Percentiles rank a stretch among this genome's conserved stretches.
phyloP scores from a whole-genome alignment of 2,329 filamentous ascomycete genomes.

The Drechmeria coniospora region DNA sequence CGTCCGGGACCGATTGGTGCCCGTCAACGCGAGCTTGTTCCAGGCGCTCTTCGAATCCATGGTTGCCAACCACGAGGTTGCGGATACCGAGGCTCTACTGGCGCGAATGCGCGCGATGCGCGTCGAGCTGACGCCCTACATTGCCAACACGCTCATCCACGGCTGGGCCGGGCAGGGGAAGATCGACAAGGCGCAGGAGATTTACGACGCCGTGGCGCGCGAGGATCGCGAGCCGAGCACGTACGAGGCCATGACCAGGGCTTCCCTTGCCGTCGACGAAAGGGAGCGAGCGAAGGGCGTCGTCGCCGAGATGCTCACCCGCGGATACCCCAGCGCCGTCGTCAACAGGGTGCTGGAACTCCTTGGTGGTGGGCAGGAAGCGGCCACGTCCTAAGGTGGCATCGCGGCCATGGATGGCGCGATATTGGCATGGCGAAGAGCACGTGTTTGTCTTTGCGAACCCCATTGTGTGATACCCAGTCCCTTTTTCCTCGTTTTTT shows the following conservation, averaged over 20 bases:
- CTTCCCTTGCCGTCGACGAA: conserved; percentile 73
- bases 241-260: conserved; percentile 96
- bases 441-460: conserved; percentile 2
- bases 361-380: conserved; percentile 44
- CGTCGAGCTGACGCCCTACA: conserved; percentile 88
- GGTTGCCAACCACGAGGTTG: conserved; percentile 83
- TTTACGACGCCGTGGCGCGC: conserved; percentile 66
- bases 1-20: conserved; percentile 48
- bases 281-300: conserved; percentile 60
- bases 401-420: too few species aligned
- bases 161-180: conserved; percentile 82
- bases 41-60: conserved; percentile 95
- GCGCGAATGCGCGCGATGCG: conserved; percentile 56
- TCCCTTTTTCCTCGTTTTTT: too few species aligned
- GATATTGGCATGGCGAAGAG: conserved; percentile 9
- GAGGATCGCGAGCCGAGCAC: conserved; percentile 87
- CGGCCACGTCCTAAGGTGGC: conserved; percentile 11
- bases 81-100: conserved; percentile 59
- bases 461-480: conserved; percentile 12
- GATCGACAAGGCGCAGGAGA: conserved; percentile 58
- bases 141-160: conserved; percentile 95
- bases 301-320: conserved; percentile 77
- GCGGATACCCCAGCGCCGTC: conserved; percentile 84
- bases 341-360: conserved; percentile 89
- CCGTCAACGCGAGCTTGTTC: conserved; percentile 73